Conservation (phyloP, 148 eudicot genomes). For the Rhododendron mucronatum region DNA sequence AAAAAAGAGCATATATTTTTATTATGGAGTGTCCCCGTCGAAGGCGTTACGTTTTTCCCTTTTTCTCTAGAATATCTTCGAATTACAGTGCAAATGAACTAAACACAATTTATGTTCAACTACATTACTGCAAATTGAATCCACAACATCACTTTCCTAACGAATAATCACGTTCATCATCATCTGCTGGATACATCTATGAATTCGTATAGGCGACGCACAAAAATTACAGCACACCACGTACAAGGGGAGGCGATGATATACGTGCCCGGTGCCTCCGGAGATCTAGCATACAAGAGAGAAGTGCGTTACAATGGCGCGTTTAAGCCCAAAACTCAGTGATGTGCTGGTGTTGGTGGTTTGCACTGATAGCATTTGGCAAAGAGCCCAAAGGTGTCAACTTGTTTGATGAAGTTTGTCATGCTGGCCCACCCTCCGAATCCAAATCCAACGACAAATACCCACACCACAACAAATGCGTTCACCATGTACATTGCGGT, state of each 20-base stretch:
- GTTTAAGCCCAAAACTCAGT: background rate
- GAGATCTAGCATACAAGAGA: background rate
- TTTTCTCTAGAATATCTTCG: background rate
- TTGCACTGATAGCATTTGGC: slow-evolving; percentile 62
- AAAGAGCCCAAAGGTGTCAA: slow-evolving; percentile 56
- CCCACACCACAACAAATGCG: slow-evolving; percentile 53
- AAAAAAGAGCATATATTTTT: background rate
- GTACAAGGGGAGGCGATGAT: background rate
- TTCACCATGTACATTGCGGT: slow-evolving; percentile 43
- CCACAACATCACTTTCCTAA: background rate
- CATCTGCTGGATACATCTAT: background rate
- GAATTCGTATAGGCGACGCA: background rate
- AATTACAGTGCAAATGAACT: background rate
- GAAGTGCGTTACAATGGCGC: background rate
- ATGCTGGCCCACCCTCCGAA: slow-evolving; percentile 74
- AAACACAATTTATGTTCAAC: background rate
- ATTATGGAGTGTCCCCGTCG: background rate
- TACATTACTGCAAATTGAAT: background rate
- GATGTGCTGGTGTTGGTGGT: slow-evolving; percentile 18
- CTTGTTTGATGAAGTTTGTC: slow-evolving; percentile 48
- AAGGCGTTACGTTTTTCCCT: background rate
- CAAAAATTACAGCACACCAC: background rate
- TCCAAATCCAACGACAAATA: slow-evolving; percentile 50
- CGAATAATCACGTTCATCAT: background rate
- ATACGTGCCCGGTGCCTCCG: background rate